These are phyloP conservation scores for Lentinula lateritia DNA, from an alignment of 768 basidiomycete species.

Conservation along the genomic window DNA sequence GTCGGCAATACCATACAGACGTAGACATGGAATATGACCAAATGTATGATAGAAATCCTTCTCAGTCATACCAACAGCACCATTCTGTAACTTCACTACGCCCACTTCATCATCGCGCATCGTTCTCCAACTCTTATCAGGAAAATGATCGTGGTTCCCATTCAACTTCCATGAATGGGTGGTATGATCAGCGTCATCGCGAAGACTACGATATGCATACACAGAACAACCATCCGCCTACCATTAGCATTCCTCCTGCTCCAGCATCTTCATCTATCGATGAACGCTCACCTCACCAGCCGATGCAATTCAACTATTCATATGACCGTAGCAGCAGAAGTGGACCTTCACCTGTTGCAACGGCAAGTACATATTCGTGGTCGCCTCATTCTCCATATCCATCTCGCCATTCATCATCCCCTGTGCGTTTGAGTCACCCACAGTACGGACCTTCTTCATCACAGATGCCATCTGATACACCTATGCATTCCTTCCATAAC, in stretches of 20 bases:
- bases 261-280: not conserved
- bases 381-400: slow-evolving; percentile 3
- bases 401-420: slow-evolving; percentile 4
- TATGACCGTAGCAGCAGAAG: slow-evolving; percentile 7
- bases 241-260: slow-evolving; percentile 7
- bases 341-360: not conserved
- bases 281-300: not conserved
- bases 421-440: slow-evolving; percentile 1
- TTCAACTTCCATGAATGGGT: not conserved
- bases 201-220: not conserved
- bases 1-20: not conserved
- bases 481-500: slow-evolving; percentile 4
- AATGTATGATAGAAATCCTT: not conserved
- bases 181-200: slow-evolving; percentile 1
- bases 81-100: not conserved
- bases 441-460: slow-evolving; percentile 3
- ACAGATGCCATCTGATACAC: not conserved
- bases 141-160: not conserved
- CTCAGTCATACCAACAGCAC: not conserved
- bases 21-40: slow-evolving; percentile 1
- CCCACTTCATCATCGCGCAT: not conserved
- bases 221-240: not conserved
- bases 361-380: not conserved
- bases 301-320: slow-evolving; percentile 7
- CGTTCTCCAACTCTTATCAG: not conserved